A percentile compares a stretch with the other conserved stretches of the same genome.
Evolutionary conservation across 2,329 filamentous ascomycete genomes (phyloP).

Genomic region (Colletotrichum trifolii): DNA sequence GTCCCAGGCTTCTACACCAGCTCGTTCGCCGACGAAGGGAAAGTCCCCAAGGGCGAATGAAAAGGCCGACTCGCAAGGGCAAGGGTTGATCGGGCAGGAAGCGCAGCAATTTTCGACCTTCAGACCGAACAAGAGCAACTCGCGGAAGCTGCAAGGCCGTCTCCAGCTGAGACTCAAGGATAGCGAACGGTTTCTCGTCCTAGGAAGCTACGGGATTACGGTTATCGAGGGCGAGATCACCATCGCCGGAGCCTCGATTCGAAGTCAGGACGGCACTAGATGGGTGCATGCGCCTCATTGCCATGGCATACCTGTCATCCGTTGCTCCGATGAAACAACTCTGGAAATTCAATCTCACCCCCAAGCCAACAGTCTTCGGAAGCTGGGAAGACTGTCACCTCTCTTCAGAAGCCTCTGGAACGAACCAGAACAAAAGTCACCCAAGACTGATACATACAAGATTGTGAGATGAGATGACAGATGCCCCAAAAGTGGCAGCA

Average conservation of each 20-base stretch:
- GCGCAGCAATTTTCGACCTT: conserved; percentile 57
- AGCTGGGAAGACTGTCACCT: conserved; percentile 71
- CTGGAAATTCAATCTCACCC: conserved; percentile 69
- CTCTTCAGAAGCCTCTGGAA: conserved; percentile 76
- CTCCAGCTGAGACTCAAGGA: conserved; percentile 56
- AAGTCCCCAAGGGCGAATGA: conserved; percentile 15
- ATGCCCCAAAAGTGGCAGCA: conserved; percentile 32
- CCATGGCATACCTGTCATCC: conserved; percentile 75
- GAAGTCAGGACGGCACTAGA: conserved; percentile 55
- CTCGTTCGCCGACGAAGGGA: conserved; percentile 14
- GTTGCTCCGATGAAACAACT: conserved; percentile 59
- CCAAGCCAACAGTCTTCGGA: conserved; percentile 58
- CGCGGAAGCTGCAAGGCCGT: conserved; percentile 52
- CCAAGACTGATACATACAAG: conserved; percentile 53
- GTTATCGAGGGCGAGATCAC: conserved; percentile 72
- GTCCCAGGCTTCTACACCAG: conserved; percentile 4
- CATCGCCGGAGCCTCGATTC: conserved; percentile 72
- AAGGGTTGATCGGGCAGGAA: not conserved
- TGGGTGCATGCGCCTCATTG: conserved; percentile 76
- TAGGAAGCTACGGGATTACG: conserved; percentile 76
- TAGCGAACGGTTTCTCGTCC: conserved; percentile 69
- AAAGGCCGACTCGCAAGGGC: not conserved
- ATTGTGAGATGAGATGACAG: conserved; percentile 54
- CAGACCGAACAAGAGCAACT: conserved; percentile 56
- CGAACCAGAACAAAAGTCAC: conserved; percentile 46